Conservation (phyloP, 192 early-diverging fungal genomes). For the Backusella psychrophila region DNA sequence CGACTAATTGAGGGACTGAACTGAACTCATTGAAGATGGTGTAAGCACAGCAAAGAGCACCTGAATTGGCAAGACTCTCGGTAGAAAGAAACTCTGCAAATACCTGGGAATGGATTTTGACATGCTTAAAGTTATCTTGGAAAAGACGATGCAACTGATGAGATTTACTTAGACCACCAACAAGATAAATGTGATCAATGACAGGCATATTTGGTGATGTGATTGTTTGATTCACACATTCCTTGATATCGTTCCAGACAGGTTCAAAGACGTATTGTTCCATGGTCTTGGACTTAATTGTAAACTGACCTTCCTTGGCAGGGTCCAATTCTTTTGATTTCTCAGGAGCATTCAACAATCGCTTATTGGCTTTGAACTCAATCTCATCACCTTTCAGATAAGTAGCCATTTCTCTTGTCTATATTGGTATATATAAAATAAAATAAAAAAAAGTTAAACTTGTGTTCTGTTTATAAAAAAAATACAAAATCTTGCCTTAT, state of each 20-base stretch:
- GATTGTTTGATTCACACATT: not conserved
- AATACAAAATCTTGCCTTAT: not conserved
- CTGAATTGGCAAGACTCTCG: not conserved
- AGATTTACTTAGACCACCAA: conserved; percentile 1
- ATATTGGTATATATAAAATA: not conserved
- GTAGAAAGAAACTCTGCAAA: conserved; percentile 1
- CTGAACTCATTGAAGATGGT: not conserved
- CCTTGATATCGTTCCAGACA: conserved; percentile 1
- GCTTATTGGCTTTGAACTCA: not conserved
- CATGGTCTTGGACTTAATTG: not conserved
- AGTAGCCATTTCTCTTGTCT: not conserved
- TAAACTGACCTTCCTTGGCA: not conserved
- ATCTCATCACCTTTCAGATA: not conserved
- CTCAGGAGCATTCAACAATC: not conserved
- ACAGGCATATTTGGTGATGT: not conserved
- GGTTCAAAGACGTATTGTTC: not conserved
- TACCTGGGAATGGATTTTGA: not conserved
- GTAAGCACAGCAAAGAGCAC: not conserved
- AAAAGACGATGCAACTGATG: not conserved
- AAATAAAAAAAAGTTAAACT: not conserved
- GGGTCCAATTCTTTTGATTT: not conserved
- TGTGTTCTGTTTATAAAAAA: not conserved
- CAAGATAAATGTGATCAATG: not conserved
- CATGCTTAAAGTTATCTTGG: not conserved
- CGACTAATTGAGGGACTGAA: not conserved